phyloP scores from a whole-genome alignment of 805 yeast species.

The Yamadazyma nakazawae region DNA sequence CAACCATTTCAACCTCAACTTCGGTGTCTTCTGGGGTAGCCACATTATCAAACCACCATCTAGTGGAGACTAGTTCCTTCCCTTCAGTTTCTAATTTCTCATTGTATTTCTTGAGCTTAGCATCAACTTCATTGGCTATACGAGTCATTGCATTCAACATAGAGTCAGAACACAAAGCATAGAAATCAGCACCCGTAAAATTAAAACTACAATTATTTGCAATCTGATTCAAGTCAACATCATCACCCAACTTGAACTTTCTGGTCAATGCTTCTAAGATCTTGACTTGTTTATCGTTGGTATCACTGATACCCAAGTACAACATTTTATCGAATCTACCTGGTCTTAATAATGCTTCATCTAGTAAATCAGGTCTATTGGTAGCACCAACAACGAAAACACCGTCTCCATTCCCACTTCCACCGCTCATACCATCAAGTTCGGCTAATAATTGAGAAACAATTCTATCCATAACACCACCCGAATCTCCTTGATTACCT shows the following conservation, averaged over 20 bases:
- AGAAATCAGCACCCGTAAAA: conserved; percentile 98
- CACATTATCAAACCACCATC: conserved; percentile 89
- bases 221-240: conserved; percentile 55
- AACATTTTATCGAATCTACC: conserved; percentile 95
- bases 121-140: conserved; percentile 73
- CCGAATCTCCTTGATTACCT: conserved; percentile 98
- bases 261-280: conserved; percentile 86
- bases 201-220: conserved; percentile 79
- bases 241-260: conserved; percentile 61
- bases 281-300: conserved; percentile 82
- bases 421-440: conserved; percentile 92
- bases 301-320: conserved; percentile 88
- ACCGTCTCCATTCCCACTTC: conserved; percentile 62
- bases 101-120: conserved; percentile 55
- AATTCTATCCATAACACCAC: conserved; percentile 98
- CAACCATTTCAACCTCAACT: conserved; percentile 67
- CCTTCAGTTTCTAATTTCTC: conserved; percentile 14
- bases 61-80: conserved; percentile 50
- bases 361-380: conserved; percentile 90
- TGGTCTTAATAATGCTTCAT: conserved; percentile 90
- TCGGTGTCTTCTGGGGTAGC: conserved; percentile 64
- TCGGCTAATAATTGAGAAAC: conserved; percentile 95
- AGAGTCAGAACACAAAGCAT: conserved; percentile 92
- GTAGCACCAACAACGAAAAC: conserved; percentile 99
- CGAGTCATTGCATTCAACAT: conserved; percentile 96